These are phyloP conservation scores for Dryas drummondii DNA, from an alignment of 306 rosid genomes.

Conservation along the genomic window DNA sequence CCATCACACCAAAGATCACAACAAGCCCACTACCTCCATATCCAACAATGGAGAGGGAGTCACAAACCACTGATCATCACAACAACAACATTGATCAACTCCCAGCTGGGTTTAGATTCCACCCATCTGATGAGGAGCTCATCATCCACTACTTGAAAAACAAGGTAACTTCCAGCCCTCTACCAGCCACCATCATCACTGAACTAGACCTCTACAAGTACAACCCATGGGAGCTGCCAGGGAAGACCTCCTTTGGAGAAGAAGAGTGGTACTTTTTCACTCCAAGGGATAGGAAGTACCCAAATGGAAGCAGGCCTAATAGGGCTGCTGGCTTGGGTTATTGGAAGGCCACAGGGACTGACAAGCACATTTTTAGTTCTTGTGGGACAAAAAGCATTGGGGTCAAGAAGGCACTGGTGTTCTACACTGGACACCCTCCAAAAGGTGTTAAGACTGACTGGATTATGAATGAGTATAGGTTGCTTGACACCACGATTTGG, in stretches of 20 bases:
- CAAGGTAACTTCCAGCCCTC: slow-evolving; percentile 57
- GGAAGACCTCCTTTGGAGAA: slow-evolving; percentile 58
- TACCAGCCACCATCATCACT: slow-evolving; percentile 64
- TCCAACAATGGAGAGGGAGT: slow-evolving; percentile 26
- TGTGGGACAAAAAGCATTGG: slow-evolving; percentile 62
- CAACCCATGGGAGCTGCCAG: slow-evolving; percentile 78
- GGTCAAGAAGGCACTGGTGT: slow-evolving; percentile 75
- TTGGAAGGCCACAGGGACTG: slow-evolving; percentile 84
- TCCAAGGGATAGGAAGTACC: slow-evolving; percentile 77
- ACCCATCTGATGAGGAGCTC: slow-evolving; percentile 81
- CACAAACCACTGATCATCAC: slow-evolving; percentile 29
- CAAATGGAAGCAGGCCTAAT: slow-evolving; percentile 75
- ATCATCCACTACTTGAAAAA: slow-evolving; percentile 64
- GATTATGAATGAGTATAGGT: slow-evolving; percentile 77
- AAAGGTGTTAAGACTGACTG: slow-evolving; percentile 74
- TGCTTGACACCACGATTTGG: slow-evolving; percentile 51
- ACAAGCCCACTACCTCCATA: slow-evolving; percentile 6
- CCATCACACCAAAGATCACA: slow-evolving; percentile 16
- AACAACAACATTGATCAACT: slow-evolving; percentile 35
- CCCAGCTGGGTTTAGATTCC: slow-evolving; percentile 84
- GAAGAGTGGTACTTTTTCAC: slow-evolving; percentile 80
- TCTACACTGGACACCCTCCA: slow-evolving; percentile 69
- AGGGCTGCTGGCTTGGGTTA: slow-evolving; percentile 74
- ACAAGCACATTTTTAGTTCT: slow-evolving; percentile 59
- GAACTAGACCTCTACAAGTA: slow-evolving; percentile 69